Evolutionary conservation across 1,284 basidiomycete species (phyloP), one percentile per base, ranked within the genome.

Genomic region (Stygiomarasmius scandens): DNA sequence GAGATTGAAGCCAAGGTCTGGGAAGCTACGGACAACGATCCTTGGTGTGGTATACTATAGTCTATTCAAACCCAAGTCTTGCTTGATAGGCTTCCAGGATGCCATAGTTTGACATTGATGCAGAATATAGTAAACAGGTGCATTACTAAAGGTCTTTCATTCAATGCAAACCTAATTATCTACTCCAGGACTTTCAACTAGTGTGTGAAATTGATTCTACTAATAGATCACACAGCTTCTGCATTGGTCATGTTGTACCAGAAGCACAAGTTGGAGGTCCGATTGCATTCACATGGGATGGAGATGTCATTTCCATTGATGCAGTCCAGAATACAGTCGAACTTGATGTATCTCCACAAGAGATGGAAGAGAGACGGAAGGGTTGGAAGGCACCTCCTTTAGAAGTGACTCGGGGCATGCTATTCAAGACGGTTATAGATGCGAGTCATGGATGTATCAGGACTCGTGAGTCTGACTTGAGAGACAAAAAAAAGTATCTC

Each of bases 181-280:
- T n/a, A n/a, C n/a, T n/a, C n/a, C n/a, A n/a, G n/a, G n/a, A n/a
- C n/a, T n/a, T n/a, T n/a, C n/a, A n/a, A n/a, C n/a, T n/a, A n/a
- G n/a, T n/a, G n/a, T n/a, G n/a, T n/a, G n/a, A n/a, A n/a, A n/a
- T n/a, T n/a, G n/a, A n/a, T n/a, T n/a, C n/a, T n/a, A n/a, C n/a
- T n/a, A n/a, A n/a, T n/a, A 89, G 91, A 65, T 93, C 91, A 47
- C 92, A 93, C 73, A 92, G 92, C 12, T 96, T 96, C 78, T 90
- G 89, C 66, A 91, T 96, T 58, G 94, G 95, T 2, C 95, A 97
- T 67, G 92, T 97, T 63, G 93, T 92, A 1, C 91, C 91, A 38
- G 93, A 95, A 71, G 93, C 93, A 5, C 91, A 92, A 67, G 86
- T 89, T 27, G 95, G 95, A 38, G 95, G 95, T 1, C 93, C 94